phyloP scores from a whole-genome alignment of 257 asterid species.

The Nicotiana sylvestris region DNA sequence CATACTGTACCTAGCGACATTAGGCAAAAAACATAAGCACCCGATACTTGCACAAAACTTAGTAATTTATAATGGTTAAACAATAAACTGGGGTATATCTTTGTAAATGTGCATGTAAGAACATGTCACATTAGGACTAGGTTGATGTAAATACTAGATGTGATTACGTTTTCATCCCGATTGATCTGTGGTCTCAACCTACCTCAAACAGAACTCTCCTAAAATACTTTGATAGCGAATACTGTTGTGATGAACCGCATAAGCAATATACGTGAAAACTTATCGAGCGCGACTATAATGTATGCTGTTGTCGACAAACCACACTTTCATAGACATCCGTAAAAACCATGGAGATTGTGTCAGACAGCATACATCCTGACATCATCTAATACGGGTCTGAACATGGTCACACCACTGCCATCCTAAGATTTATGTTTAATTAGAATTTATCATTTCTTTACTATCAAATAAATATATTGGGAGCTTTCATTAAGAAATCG shows the following conservation, averaged over 20 bases:
- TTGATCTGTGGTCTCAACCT: slow-evolving; percentile 3
- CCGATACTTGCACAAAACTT: neutral
- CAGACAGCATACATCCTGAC: neutral
- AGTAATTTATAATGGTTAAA: neutral
- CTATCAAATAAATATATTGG: neutral
- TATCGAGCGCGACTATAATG: neutral
- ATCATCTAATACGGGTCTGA: no score
- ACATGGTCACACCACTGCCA: neutral
- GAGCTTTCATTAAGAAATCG: neutral
- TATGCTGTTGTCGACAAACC: neutral
- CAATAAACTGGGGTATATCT: neutral
- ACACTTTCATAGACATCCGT: neutral
- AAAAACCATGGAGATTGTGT: neutral
- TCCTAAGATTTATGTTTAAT: neutral
- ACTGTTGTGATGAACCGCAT: neutral
- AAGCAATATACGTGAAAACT: neutral
- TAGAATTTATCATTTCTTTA: neutral
- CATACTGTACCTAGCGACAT: neutral
- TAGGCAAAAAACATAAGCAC: neutral
- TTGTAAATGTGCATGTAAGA: no score
- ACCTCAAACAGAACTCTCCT: neutral
- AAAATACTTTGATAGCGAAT: neutral
- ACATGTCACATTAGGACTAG: no score
- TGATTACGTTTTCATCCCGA: neutral
- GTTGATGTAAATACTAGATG: neutral